A percentile compares a stretch with the other conserved stretches of the same genome.
Conservation (phyloP, 1,284 basidiomycete genomes). For the Rhodofomes roseus region DNA sequence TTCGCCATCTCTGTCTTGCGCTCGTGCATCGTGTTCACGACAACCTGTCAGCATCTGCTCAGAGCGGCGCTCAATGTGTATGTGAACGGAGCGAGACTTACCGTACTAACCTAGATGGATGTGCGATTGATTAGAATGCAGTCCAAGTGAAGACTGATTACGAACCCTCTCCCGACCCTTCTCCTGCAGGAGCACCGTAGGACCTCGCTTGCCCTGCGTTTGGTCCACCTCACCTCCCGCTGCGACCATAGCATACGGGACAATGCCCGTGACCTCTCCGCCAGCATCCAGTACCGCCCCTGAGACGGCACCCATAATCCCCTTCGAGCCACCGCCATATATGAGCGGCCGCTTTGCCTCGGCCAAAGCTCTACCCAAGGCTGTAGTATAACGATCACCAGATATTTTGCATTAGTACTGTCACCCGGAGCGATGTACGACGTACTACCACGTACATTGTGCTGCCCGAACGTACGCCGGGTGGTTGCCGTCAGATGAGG, state of each 20-base stretch:
- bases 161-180: slow-evolving; percentile 42
- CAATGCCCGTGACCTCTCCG: slow-evolving; percentile 78
- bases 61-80: no score
- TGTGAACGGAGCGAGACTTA: slow-evolving; percentile 24
- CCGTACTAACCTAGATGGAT: slow-evolving; percentile 44
- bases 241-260: slow-evolving; percentile 73
- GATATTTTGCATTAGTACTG: slow-evolving; percentile 1
- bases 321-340: slow-evolving; percentile 83
- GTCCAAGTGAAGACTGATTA: not conserved
- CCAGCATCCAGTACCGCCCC: slow-evolving; percentile 62
- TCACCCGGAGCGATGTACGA: slow-evolving; percentile 1
- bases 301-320: slow-evolving; percentile 87
- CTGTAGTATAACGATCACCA: no score
- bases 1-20: slow-evolving; percentile 88
- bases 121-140: not conserved
- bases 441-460: slow-evolving; percentile 47
- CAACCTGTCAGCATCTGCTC: slow-evolving; percentile 30
- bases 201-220: slow-evolving; percentile 19
- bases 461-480: slow-evolving; percentile 69
- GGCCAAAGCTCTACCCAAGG: slow-evolving; percentile 74
- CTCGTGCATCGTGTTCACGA: slow-evolving; percentile 90
- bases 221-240: slow-evolving; percentile 62
- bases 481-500: slow-evolving; percentile 63
- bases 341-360: slow-evolving; percentile 63
- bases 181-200: slow-evolving; percentile 31